Evolutionary conservation across 257 asterid species (phyloP).

Genomic region (Solanum ahanhuiri): DNA sequence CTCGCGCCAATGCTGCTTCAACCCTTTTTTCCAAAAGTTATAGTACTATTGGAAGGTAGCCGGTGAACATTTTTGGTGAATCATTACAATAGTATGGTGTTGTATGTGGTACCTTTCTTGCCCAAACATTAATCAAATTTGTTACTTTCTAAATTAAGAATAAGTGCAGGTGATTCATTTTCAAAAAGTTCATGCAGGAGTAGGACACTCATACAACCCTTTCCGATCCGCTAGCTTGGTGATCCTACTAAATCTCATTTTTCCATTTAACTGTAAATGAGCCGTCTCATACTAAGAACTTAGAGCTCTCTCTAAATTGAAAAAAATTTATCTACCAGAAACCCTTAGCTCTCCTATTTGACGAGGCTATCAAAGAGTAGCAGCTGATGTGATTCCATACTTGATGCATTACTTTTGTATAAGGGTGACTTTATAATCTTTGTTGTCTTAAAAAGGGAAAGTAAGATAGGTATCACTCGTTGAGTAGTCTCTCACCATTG

Average conservation of each 20-base stretch:
- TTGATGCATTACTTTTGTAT: neutral
- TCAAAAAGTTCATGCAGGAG: neutral
- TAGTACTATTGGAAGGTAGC: neutral
- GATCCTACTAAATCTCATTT: neutral
- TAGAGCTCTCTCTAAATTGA: neutral
- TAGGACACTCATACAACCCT: neutral
- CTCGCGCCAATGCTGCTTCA: neutral
- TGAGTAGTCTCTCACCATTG: neutral
- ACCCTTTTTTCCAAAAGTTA: neutral
- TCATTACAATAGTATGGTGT: neutral
- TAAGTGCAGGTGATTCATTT: neutral
- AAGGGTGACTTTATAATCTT: neutral
- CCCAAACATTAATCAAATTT: neutral
- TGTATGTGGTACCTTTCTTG: neutral
- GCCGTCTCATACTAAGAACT: neutral
- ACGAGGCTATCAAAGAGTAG: neutral
- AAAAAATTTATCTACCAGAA: neutral
- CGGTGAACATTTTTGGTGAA: neutral
- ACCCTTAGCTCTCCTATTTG: neutral
- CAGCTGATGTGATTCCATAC: neutral
- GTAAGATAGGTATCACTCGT: neutral
- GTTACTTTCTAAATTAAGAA: neutral
- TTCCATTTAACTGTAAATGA: neutral
- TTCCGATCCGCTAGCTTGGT: neutral
- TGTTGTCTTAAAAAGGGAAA: neutral